A percentile compares a stretch with the other conserved stretches of the same genome.
Evolutionary conservation across 257 asterid species (phyloP).

Genomic region (Solanum pinnatisectum): DNA sequence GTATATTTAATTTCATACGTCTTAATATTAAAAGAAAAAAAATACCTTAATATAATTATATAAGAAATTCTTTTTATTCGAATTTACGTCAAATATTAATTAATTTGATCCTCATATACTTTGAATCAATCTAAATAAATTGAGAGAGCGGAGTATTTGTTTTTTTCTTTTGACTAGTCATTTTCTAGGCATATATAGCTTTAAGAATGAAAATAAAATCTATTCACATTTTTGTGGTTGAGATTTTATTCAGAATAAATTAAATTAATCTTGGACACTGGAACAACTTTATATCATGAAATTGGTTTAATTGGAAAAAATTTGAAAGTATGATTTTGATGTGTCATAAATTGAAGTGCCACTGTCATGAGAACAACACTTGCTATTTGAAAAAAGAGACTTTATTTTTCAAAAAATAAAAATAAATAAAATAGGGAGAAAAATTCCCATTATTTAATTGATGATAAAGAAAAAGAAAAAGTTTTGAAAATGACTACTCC

Average conservation of each 20-base stretch:
- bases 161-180: too few species aligned
- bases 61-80: too few species aligned
- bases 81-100: too few species aligned
- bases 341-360: not conserved
- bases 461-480: not conserved
- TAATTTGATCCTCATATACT: too few species aligned
- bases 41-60: too few species aligned
- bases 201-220: not conserved
- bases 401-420: too few species aligned
- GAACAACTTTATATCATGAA: not conserved
- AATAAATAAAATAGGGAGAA: too few species aligned
- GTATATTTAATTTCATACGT: too few species aligned
- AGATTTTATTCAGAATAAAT: not conserved
- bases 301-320: not conserved
- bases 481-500: not conserved
- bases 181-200: too few species aligned
- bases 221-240: not conserved
- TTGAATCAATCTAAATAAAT: too few species aligned
- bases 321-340: not conserved
- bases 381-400: not conserved
- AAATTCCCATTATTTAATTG: not conserved
- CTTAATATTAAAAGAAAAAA: too few species aligned
- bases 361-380: not conserved
- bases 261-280: not conserved
- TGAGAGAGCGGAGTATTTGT: too few species aligned